Evolutionary conservation across 345 rosid species (phyloP), one percentile per base, ranked within the genome.

Genomic region (Eucalyptus paniculata): DNA sequence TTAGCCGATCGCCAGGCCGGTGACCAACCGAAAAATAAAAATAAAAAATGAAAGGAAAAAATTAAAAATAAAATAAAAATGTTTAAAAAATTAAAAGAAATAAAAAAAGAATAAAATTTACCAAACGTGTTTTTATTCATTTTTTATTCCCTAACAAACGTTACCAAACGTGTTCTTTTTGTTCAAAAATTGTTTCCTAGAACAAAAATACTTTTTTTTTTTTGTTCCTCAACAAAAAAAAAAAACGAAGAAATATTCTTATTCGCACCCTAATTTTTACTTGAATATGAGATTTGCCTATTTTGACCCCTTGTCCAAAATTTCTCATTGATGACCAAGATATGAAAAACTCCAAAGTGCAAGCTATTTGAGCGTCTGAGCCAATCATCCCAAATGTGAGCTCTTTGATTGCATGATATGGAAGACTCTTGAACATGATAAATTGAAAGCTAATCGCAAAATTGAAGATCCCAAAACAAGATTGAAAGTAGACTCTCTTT

Each of bases 211-310:
- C 4, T 37, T 37, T 37, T 37, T 37, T 37, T 37, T 37, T 37
- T 37, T 37, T 37, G 4, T 3, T 37, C 4, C 4, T 3, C 3
- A 37, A 37, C 37, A 37, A 37, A 37, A 37, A 37, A 37, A 37
- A 3, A 37, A 37, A 1, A n/a, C n/a, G n/a, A n/a, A 4, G 4
- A 37, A 37, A 37, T 4, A 4, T 37, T 37, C 3, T 4, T 4
- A 37, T 37, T 37, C 37, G 37, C 37, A 37, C 37, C 37, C 3
- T 37, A 10, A 56, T 30, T 56, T 56, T 24, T 56, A 56, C 62
- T 56, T 4, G 1, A 56, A 24, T 56, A 0, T 12, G 1, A 54
- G 4, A 23, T 9, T 0, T 24, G 0, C 6, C 6, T 56, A 23
- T 24, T 9, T 24, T 10, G 1, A 56, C 2, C 62, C 30, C 6